Base-by-base conservation (phyloP, 805 yeast genomes). In the Lipomyces sp. region DNA sequence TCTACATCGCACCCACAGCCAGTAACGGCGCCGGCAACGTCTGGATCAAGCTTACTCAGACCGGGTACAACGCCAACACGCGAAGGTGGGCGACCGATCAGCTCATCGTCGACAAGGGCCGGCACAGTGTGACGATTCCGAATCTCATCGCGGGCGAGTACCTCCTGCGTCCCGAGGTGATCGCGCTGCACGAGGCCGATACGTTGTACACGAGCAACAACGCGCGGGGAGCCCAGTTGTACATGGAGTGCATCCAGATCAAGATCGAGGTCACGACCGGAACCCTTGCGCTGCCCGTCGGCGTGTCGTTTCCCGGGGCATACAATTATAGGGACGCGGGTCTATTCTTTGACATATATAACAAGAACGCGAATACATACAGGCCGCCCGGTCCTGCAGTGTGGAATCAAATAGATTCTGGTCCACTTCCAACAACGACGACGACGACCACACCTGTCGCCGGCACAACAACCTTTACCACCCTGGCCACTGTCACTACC, bases 271-370 rank as follows among this genome's bases (percentile, higher is more conserved):
- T 34, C 29, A 26, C 16, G 13, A 31, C 55, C 11, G 49, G 51
- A 11, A 34, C 55, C 4, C 19, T 35, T 19, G 38, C 45, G 16
- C 35, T 34, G 6, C 55, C 56, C 1, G 29, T 42, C 0, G 51
- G 52, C 13, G 58, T 53, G n/a, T 24, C 43, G 21, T 51, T 53
- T 37, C 58, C 58, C 2, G 57, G 58, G 13, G 55, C 58, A 33
- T 53, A 53, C 28, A 16, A 31, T 7, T 49, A 52, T 26, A 34
- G 37, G 14, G 56, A 53, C 23, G 52, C 52, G 11, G 55, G 56
- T 21, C 45, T 53, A 16, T 42, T 36, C 22, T 43, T 50, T 24
- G 40, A 51, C 31, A 34, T 51, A 14, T 51, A 53, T 21, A 45
- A 51, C 37, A 24, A 32, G 14, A 31, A 36, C 14, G 40, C 50